Conservation (phyloP, 345 rosid species). For the Pelargonium nanum region DNA sequence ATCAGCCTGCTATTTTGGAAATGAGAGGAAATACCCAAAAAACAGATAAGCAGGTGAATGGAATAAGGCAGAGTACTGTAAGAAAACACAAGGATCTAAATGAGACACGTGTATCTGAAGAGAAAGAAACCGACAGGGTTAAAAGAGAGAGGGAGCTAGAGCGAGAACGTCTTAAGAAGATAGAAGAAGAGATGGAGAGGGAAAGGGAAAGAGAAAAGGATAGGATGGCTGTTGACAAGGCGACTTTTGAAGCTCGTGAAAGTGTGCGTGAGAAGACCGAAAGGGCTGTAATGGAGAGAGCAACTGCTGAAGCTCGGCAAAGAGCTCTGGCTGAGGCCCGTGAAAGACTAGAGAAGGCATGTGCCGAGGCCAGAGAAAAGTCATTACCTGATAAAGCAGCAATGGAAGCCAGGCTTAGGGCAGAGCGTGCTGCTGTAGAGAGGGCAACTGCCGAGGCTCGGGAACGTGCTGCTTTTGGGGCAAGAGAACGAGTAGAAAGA, state of each 20-base stretch:
- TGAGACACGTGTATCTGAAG: conserved; percentile 25
- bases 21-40: conserved; percentile 21
- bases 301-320: conserved; percentile 41
- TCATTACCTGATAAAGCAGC: conserved; percentile 43
- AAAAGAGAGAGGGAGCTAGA: conserved; percentile 57
- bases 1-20: conserved; percentile 20
- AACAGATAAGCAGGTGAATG: conserved; percentile 26
- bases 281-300: conserved; percentile 52
- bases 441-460: conserved; percentile 92
- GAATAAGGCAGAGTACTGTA: conserved; percentile 16
- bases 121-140: conserved; percentile 43
- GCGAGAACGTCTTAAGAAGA: conserved; percentile 51
- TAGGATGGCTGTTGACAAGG: conserved; percentile 74
- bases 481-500: conserved; percentile 56
- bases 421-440: conserved; percentile 89
- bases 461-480: conserved; percentile 74
- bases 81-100: conserved; percentile 26
- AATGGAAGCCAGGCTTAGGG: conserved; percentile 55
- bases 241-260: conserved; percentile 46
- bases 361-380: conserved; percentile 81
- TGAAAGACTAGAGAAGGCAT: conserved; percentile 87
- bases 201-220: conserved; percentile 92
- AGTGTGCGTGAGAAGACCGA: conserved; percentile 46
- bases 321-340: conserved; percentile 80
- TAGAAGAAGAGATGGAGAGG: conserved; percentile 83